phyloP scores from a whole-genome alignment of 139 green algal species.

The Chlorokybus atmophyticus region DNA sequence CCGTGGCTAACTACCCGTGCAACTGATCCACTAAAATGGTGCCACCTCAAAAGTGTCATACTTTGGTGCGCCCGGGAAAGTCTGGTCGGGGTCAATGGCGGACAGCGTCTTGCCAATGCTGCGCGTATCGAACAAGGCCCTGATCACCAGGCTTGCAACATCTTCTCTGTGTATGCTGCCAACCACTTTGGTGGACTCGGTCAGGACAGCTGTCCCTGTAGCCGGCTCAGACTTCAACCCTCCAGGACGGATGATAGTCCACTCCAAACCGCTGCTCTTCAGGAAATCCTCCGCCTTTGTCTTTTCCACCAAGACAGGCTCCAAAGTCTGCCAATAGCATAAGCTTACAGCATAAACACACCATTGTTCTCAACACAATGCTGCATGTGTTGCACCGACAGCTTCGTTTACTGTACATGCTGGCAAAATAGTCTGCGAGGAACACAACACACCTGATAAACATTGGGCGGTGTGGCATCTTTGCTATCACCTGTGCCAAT shows the following conservation, averaged over 20 bases:
- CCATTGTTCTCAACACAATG: constrained; percentile 39
- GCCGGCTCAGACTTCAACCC: constrained; percentile 71
- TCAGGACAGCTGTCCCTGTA: constrained; percentile 70
- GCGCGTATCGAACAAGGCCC: neutral
- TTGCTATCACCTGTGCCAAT: constrained; percentile 79
- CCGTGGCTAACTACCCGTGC: too few relatives aligned
- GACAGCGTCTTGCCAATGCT: neutral
- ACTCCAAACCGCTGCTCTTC: constrained; percentile 65
- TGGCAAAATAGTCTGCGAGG: neutral
- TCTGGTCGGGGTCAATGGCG: constrained; percentile 18
- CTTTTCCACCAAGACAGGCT: constrained; percentile 89
- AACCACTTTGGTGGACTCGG: constrained; percentile 60
- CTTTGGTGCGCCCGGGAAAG: too few relatives aligned
- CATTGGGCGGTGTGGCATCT: constrained; percentile 31
- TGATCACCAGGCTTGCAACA: constrained; percentile 66
- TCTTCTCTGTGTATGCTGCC: constrained; percentile 74
- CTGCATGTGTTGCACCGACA: too few relatives aligned
- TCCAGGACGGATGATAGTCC: constrained; percentile 80
- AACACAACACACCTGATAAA: neutral
- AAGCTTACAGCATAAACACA: too few relatives aligned
- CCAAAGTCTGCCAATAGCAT: too few relatives aligned
- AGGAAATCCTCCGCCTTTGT: constrained; percentile 85
- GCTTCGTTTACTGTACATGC: too few relatives aligned
- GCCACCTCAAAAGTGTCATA: too few relatives aligned
- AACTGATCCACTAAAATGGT: too few relatives aligned